Evolutionary conservation across 768 basidiomycete species (phyloP).

Genomic region (Tylopilus cervinicoccineus): DNA sequence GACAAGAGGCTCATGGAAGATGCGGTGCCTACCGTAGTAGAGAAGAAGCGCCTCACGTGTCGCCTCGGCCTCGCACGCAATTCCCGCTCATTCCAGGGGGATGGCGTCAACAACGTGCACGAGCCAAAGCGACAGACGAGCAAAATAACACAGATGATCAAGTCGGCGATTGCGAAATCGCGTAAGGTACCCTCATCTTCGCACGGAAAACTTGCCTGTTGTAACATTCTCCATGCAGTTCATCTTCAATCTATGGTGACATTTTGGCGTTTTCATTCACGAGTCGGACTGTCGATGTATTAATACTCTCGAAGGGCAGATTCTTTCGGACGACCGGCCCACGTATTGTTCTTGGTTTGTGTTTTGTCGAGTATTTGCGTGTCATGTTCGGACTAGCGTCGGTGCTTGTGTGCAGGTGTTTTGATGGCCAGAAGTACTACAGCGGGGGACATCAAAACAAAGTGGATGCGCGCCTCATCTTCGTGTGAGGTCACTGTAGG

Average conservation of each 20-base stretch:
- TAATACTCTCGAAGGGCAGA: constrained; percentile 1
- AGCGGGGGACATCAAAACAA: constrained; percentile 7
- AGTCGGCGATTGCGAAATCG: constrained; percentile 18
- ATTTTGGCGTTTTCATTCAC: constrained; percentile 5
- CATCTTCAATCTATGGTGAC: constrained; percentile 21
- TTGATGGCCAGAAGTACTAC: constrained; percentile 4
- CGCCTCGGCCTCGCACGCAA: constrained; percentile 6
- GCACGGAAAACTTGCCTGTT: constrained; percentile 15
- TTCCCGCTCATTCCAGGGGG: not conserved
- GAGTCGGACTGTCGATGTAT: not conserved
- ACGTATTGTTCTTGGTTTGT: constrained; percentile 14
- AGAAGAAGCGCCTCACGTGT: constrained; percentile 3
- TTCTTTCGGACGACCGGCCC: constrained; percentile 11
- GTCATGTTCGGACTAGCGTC: constrained; percentile 9
- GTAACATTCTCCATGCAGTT: constrained; percentile 21
- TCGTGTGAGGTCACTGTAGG: constrained; percentile 4
- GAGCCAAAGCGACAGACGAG: constrained; percentile 7
- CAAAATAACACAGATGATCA: constrained; percentile 19
- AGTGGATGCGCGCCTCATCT: constrained; percentile 5
- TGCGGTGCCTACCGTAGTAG: constrained; percentile 2
- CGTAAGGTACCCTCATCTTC: constrained; percentile 20
- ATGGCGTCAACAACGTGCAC: constrained; percentile 5
- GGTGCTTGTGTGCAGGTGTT: constrained; percentile 6
- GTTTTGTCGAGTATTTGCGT: constrained; percentile 23
- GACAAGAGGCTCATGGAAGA: constrained; percentile 1